Evolutionary conservation across 805 yeast genomes (phyloP).

Genomic region (Candida nitratophila): DNA sequence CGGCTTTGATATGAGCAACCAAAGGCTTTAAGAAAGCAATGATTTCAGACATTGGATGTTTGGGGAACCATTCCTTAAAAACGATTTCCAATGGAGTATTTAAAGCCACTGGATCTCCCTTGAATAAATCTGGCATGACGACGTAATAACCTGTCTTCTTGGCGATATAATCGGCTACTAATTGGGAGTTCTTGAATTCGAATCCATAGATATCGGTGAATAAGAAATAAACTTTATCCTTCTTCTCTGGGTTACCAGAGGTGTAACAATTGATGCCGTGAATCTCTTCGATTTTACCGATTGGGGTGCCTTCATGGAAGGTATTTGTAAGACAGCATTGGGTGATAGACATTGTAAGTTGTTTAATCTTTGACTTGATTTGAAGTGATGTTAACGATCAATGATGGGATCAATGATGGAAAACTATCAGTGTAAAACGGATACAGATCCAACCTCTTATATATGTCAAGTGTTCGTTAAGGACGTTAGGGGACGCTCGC

Average conservation of each 20-base stretch:
- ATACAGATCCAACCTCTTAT: too few species aligned
- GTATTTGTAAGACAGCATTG: constrained; percentile 1
- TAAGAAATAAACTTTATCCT: constrained; percentile 50
- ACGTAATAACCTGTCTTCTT: constrained; percentile 51
- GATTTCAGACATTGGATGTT: constrained; percentile 34
- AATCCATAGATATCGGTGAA: constrained; percentile 68
- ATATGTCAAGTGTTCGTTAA: too few species aligned
- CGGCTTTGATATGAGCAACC: constrained; percentile 35
- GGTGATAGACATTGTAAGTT: too few species aligned
- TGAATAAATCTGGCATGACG: constrained; percentile 68
- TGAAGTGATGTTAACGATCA: too few species aligned
- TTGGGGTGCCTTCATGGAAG: constrained; percentile 37
- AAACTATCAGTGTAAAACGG: too few species aligned
- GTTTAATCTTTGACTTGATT: too few species aligned
- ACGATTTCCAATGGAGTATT: constrained; percentile 11
- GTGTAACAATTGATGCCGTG: constrained; percentile 40
- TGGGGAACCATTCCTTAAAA: constrained; percentile 37
- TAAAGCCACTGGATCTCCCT: constrained; percentile 41
- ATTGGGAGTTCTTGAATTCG: constrained; percentile 44
- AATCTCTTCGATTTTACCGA: constrained; percentile 34
- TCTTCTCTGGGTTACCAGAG: constrained; percentile 32
- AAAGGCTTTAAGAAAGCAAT: constrained; percentile 42
- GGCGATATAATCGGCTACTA: constrained; percentile 65
- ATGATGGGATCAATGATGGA: too few species aligned
- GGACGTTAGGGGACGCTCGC: too few species aligned